A percentile compares a stretch with the other conserved stretches of the same genome.
Evolutionary conservation across 768 basidiomycete genomes (phyloP).

Genomic region (Suillus clintonianus): DNA sequence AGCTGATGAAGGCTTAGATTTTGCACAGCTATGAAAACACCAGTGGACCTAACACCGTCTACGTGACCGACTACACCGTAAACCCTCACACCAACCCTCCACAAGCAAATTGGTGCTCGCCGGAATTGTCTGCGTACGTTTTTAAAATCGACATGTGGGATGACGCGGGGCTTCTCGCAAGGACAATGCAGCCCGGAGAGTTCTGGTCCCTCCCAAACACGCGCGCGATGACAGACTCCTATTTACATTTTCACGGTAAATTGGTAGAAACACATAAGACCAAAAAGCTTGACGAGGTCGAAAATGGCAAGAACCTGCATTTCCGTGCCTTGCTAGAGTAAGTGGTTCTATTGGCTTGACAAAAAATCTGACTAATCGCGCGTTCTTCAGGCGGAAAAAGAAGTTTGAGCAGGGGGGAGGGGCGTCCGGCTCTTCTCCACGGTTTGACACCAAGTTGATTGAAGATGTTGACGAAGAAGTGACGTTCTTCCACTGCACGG

Average conservation of each 20-base stretch:
- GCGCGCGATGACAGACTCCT: slow-evolving; percentile 40
- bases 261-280: slow-evolving; percentile 47
- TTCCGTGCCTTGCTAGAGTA: slow-evolving; percentile 57
- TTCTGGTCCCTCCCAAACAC: slow-evolving; percentile 57
- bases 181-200: slow-evolving; percentile 46
- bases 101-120: slow-evolving; percentile 50
- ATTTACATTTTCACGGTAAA: slow-evolving; percentile 55
- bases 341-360: slow-evolving; percentile 19
- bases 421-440: slow-evolving; percentile 22
- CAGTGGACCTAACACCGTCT: slow-evolving; percentile 46
- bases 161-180: slow-evolving; percentile 41
- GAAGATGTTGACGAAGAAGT: slow-evolving; percentile 44
- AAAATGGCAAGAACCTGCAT: slow-evolving; percentile 34
- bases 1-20: slow-evolving; percentile 38
- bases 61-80: slow-evolving; percentile 67
- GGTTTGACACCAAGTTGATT: slow-evolving; percentile 49
- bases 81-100: slow-evolving; percentile 36
- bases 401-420: slow-evolving; percentile 34
- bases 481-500: slow-evolving; percentile 53
- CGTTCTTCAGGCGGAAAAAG: slow-evolving; percentile 48
- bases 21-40: slow-evolving; percentile 43
- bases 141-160: slow-evolving; percentile 67
- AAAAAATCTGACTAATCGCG: slow-evolving; percentile 7
- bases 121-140: slow-evolving; percentile 43
- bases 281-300: slow-evolving; percentile 41